These are phyloP conservation scores for Chytridium lagenaria DNA, from an alignment of 371 early-diverging fungal species.

Conservation along the genomic window DNA sequence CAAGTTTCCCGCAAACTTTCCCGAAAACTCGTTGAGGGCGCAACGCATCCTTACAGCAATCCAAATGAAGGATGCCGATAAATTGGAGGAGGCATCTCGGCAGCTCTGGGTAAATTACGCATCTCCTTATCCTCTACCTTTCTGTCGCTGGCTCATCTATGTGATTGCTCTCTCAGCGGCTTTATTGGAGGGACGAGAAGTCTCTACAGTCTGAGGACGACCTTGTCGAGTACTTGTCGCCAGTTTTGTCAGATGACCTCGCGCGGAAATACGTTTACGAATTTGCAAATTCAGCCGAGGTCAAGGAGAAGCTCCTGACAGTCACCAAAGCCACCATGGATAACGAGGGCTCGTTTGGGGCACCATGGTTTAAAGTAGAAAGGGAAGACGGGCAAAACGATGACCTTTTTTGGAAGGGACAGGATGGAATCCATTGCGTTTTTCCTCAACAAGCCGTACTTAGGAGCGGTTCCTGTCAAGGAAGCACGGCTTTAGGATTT, in stretches of 20 bases:
- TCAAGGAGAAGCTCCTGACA: conserved; percentile 32
- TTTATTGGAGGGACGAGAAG: conserved; percentile 36
- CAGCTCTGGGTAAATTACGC: conserved; percentile 28
- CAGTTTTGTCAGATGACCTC: conserved; percentile 19
- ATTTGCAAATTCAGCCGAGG: neutral
- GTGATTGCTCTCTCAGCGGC: conserved; percentile 14
- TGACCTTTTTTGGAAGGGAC: conserved; percentile 42
- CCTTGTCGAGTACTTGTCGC: conserved; percentile 25
- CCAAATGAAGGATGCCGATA: conserved; percentile 13
- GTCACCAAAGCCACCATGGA: conserved; percentile 30
- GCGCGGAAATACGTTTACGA: conserved; percentile 11
- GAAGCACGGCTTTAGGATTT: too few relatives aligned
- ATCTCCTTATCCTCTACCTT: neutral
- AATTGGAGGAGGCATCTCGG: conserved; percentile 24
- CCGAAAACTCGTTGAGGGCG: conserved; percentile 22
- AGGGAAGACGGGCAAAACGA: conserved; percentile 19
- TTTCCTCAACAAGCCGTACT: conserved; percentile 30
- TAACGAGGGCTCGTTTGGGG: conserved; percentile 39
- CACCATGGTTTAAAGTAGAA: conserved; percentile 40
- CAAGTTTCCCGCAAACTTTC: conserved; percentile 28
- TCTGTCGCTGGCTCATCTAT: neutral
- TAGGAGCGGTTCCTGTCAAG: conserved; percentile 13
- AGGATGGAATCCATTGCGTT: conserved; percentile 36
- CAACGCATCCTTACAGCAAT: conserved; percentile 27
- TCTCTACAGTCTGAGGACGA: conserved; percentile 19